These are phyloP conservation scores for Combretum micranthum DNA, from an alignment of 345 rosid genomes.

Conservation along the genomic window DNA sequence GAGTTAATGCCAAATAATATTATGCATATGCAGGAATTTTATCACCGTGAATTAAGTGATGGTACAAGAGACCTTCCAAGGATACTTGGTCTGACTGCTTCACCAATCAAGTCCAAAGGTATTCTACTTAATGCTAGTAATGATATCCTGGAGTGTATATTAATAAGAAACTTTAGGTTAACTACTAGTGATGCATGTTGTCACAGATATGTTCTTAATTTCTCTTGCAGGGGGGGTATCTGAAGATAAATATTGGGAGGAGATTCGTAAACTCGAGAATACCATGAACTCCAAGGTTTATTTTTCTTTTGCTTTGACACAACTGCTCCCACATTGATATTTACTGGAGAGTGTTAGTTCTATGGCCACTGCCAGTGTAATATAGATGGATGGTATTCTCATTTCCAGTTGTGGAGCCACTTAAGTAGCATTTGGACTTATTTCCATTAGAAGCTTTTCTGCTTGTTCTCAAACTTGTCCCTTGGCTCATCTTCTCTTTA, in stretches of 20 bases:
- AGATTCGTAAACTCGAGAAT: slow-evolving; percentile 57
- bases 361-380: too few species aligned
- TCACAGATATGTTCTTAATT: not conserved
- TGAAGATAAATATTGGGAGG: slow-evolving; percentile 38
- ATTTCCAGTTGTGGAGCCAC: too few species aligned
- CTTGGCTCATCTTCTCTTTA: too few species aligned
- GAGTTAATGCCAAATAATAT: slow-evolving; percentile 1
- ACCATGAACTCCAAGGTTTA: slow-evolving; percentile 79
- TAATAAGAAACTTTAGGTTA: too few species aligned
- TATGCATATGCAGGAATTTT: slow-evolving; percentile 61
- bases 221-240: slow-evolving; percentile 34
- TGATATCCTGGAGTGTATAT: too few species aligned
- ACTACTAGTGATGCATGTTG: too few species aligned
- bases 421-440: too few species aligned
- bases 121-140: not conserved
- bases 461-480: too few species aligned
- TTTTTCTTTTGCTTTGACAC: slow-evolving; percentile 10
- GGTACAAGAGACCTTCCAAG: slow-evolving; percentile 44
- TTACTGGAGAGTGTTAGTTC: not conserved
- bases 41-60: slow-evolving; percentile 35
- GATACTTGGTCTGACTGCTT: slow-evolving; percentile 93
- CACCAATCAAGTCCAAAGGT: slow-evolving; percentile 83
- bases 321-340: not conserved
- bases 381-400: too few species aligned
- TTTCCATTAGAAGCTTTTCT: too few species aligned